phyloP scores from a whole-genome alignment of 139 green algal species.

The Coccomyxa sp. region DNA sequence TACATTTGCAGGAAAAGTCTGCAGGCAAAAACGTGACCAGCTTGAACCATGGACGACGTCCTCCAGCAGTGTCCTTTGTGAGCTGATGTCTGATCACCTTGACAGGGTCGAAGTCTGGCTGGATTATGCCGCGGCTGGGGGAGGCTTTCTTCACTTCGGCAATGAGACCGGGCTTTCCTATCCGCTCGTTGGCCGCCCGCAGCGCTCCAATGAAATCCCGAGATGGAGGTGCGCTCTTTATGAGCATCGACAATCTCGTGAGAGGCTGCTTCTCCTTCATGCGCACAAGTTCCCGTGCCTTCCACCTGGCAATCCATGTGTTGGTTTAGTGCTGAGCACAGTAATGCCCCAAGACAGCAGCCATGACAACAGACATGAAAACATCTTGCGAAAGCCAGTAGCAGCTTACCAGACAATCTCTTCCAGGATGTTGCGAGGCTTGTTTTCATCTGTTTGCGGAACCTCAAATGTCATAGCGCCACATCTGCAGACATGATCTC shows the following conservation, averaged over 20 bases:
- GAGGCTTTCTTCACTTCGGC: constrained; percentile 99
- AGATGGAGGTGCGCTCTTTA: constrained; percentile 44
- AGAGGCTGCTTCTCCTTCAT: constrained; percentile 37
- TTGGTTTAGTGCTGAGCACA: not conserved
- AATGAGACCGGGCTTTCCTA: constrained; percentile 89
- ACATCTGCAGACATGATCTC: constrained; percentile 41
- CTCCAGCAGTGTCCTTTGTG: too few relatives aligned
- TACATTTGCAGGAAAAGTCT: too few relatives aligned
- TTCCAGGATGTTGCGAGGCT: constrained; percentile 96
- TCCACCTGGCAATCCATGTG: constrained; percentile 51
- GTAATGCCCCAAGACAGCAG: not conserved
- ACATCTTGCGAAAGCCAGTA: not conserved
- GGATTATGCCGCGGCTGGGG: constrained; percentile 90
- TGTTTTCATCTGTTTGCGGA: constrained; percentile 69
- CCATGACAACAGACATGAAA: not conserved
- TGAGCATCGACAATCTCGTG: constrained; percentile 31
- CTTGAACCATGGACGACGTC: too few relatives aligned
- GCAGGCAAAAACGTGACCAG: too few relatives aligned
- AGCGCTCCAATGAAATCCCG: constrained; percentile 90
- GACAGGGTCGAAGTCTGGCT: constrained; percentile 94
- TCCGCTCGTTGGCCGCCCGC: constrained; percentile 23
- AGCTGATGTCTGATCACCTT: constrained; percentile 18
- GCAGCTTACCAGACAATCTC: constrained; percentile 92
- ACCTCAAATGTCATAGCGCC: constrained; percentile 74
- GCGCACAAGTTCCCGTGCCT: constrained; percentile 76